A percentile compares a stretch with the other conserved stretches of the same genome.
phyloP scores from a whole-genome alignment of 495 filamentous ascomycete genomes.

The Neurospora sublineolata region DNA sequence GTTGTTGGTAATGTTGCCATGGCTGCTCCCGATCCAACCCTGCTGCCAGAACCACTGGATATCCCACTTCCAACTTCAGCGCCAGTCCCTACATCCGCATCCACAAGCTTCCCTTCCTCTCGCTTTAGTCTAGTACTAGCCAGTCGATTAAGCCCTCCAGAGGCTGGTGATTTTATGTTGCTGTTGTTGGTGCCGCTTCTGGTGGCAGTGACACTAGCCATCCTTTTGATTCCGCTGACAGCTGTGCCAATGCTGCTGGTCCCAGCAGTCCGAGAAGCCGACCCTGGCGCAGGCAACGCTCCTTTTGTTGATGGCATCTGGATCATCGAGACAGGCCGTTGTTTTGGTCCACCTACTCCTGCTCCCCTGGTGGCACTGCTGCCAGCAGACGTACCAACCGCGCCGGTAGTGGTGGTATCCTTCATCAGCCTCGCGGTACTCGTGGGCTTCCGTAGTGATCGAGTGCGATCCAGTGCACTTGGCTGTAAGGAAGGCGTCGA shows the following conservation, averaged over 20 bases:
- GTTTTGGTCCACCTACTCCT: background rate
- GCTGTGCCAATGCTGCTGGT: background rate
- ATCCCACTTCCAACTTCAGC: background rate
- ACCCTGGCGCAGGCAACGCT: background rate
- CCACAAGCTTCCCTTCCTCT: background rate
- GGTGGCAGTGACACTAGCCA: background rate
- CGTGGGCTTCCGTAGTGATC: background rate
- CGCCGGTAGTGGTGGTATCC: background rate
- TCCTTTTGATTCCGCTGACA: background rate
- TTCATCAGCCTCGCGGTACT: background rate
- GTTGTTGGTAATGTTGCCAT: background rate
- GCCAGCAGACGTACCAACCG: background rate
- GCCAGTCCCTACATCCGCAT: background rate
- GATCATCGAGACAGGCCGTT: background rate
- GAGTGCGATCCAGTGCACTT: background rate
- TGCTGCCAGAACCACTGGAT: background rate
- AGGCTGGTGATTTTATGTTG: background rate
- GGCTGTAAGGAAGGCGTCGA: background rate
- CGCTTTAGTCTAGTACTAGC: background rate
- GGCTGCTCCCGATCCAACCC: background rate
- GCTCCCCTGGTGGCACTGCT: background rate
- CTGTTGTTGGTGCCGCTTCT: background rate
- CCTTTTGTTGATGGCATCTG: background rate
- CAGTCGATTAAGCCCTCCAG: background rate
- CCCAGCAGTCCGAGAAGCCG: background rate